Evolutionary conservation across 2,329 filamentous ascomycete species (phyloP), one percentile per base, ranked within the genome.

Genomic region (Colletotrichum melonis): DNA sequence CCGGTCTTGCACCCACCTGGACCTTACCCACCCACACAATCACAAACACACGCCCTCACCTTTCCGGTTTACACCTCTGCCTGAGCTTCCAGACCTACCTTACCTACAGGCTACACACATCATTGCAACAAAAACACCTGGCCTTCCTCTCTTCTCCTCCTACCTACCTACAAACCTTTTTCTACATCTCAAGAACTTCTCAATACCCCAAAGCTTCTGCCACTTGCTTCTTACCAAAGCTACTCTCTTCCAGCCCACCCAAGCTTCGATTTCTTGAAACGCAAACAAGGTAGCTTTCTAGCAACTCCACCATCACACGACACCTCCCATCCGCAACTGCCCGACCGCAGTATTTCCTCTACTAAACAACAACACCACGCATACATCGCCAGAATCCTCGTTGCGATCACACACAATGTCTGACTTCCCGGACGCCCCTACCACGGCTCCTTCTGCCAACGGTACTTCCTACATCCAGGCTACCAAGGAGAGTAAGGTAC

Each of bases 401-500:
- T 69, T 76, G 24, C 67, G 78, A 73, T 60, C 72, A 35, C 68
- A 63, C 60, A 78, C 77, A 77, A 87, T 87, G 85, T 82, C 86
- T 74, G 83, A 85, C 78, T 80, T 82, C 78, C 79, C 82, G 77
- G 81, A 82, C 76, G 74, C 74, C 52, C 74, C 74, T 24, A 76
- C 66, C 59, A 77, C 80, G 76, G 78, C 81, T 70, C 78, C 78
- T 35, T 78, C 82, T 79, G 80, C 82, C 81, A 88, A 88, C 81
- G 87, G 86, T 80, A 82, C 78, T 77, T 83, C 85, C 77, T 81
- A 83, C 76, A 74, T 85, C 75, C 82, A 88, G 76, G 79, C 82
- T 76, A 82, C 88, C 78, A 89, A 88, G 81, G 83, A 81, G 79
- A 89, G 88, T 90, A 84, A 83, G 88, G 88, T 88, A 78, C 70